Evolutionary conservation across 495 filamentous ascomycete species (phyloP), one percentile per base, ranked within the genome.

Genomic region (Aspergillus incahuasiensis): DNA sequence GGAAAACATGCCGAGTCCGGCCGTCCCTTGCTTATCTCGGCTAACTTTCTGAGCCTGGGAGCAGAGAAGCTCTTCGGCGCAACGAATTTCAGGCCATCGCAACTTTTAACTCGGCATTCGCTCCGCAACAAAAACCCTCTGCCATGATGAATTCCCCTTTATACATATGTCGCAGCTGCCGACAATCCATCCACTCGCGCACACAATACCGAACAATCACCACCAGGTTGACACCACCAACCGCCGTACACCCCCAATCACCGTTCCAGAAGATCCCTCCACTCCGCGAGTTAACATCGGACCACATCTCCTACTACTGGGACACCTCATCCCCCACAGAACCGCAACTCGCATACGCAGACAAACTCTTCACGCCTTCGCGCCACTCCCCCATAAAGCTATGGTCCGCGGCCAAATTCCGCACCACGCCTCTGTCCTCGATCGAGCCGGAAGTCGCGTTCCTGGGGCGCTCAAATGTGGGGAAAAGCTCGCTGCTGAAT

Each of bases 401-500:
- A 34, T 92, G 86, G 77, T 83, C 83, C 18, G 82, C 86, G 5
- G 72, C 76, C 38, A 82, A 85, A 57, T 95, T 96, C 64, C 85
- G 86, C 57, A 75, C 80, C n/a, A 79, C 88, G 19, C 72, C 75
- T 9, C 49, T 68, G 2, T 63, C 64, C 3, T 69, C 68, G 6
- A 46, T 68, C 6, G 64, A 72, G 52, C 78, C 80, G 13, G 78
- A 84, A 70, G 83, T 89, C n/a, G 85, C 82, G 32, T 87, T 90
- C 61, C 71, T 90, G 0, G 94, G 94, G 43, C 84, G 91, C 41
- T 91, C 86, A 30, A 97, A 98, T 68, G 92, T 95, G 22, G 94
- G 92, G 35, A 98, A 98, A 68, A 91, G 87, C 28, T 88, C 84
- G 7, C 76, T 97, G 21, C 74, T 97, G 55, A 98, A 98, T 67